Evolutionary conservation across 2,329 filamentous ascomycete species (phyloP), one percentile per base, ranked within the genome.

Genomic region (Penicillium sp.): DNA sequence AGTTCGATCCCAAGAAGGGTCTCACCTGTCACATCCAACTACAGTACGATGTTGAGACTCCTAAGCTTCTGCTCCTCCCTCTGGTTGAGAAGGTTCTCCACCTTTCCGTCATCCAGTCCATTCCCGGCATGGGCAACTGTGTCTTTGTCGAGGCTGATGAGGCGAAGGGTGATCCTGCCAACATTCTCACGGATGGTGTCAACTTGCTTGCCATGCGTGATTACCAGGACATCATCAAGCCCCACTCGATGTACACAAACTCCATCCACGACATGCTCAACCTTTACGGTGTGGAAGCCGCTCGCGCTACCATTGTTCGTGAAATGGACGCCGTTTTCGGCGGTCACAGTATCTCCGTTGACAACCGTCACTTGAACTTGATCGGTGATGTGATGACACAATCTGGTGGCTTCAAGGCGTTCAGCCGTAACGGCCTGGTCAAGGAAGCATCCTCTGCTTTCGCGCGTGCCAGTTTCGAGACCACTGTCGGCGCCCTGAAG

Each of bases 391-490:
- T 91, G 73, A 99, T 99, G 94, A 99, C 94, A n/a, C 85, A 93
- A 49, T 88, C 87, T 56, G 94, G 94, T 62, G 87, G 86, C 1
- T 99, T 95, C 77, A 89, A 87, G 45, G 88, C 94, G 1, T 99
- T 99, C 78, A 96, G 91, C 76, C 89, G 94, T 46, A 95, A 90
- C 70, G 94, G 93, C 1, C 80, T 99, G 39, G 75, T 79, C 57
- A 87, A 86, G 69, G 87, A 90, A 61, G 92, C 91, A 67, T 88
- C 93, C 27, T 92, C 88, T 62, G 92, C 94, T 0, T 93, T 99
- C 65, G 93, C 94, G 76, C 97, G 97, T 83, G 97, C 97, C 93
- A 96, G 91, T 73, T 99, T 97, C 77, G 94, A 99, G 83, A 99
- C 94, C 4, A 99, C 94, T 2, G 84, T 97, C 38, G 88, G 89